Evolutionary conservation across 257 asterid genomes (phyloP), one percentile per base, ranked within the genome.

Genomic region (Cinchona pubescens): DNA sequence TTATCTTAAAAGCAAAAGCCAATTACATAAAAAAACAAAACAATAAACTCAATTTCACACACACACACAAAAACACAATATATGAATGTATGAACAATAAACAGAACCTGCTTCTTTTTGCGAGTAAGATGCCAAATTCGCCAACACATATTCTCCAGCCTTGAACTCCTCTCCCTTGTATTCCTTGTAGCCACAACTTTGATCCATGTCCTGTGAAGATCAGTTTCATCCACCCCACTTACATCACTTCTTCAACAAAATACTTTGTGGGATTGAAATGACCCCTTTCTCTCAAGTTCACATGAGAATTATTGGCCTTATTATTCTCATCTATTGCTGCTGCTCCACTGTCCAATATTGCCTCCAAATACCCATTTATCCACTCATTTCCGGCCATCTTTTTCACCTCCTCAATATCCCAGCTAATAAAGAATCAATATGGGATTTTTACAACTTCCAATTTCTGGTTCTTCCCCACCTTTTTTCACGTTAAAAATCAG

Each of bases 121-220:
- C 97, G 90, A 13, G 97, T 80, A 63, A 92, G 94, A 70, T 92
- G 97, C 97, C 97, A 92, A 75, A 92, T 90, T 11, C 97, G 89
- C 97, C 97, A 92, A 80, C 97, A 92, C 97, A 92, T 92, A 67
- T 92, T 92, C 78, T 92, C 96, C 68, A 92, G 89, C 76, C 97
- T 80, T 27, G 94, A 84, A 37, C 87, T 91, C 75, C 96, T 82
- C 71, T 90, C 96, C 53, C 87, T 81, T 1, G 96, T 88, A 60
- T 91, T 90, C 73, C 97, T 84, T 1, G 90, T 91, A 1, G 96
- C 93, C 18, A 90, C 96, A 40, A 90, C 96, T 80, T 92, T 90
- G 82, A 92, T 87, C 97, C 97, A 92, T 82, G 97, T 90, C 71
- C 94, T 53, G 59, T 92, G 96, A 58, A 92, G 88, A 84, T 92